phyloP scores from a whole-genome alignment of 306 rosid species.

The Luffa acutangula region DNA sequence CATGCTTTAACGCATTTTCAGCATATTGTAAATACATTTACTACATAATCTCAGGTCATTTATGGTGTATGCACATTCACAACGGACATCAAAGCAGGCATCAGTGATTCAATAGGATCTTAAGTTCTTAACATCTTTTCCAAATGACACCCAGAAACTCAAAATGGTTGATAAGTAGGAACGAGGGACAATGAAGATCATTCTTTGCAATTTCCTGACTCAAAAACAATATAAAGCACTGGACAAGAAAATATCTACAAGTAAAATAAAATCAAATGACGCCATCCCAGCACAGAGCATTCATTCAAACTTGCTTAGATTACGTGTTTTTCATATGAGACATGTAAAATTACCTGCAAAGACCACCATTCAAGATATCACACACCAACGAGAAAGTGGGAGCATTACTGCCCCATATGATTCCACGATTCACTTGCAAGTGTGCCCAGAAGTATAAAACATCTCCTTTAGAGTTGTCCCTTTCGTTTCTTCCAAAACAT shows the following conservation, averaged over 20 bases:
- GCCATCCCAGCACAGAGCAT: background rate
- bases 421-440: conserved; percentile 46
- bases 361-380: conserved; percentile 85
- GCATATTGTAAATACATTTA: background rate
- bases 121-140: background rate
- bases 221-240: background rate
- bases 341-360: conserved; percentile 58
- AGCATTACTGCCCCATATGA: conserved; percentile 36
- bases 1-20: background rate
- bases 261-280: background rate
- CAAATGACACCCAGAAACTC: background rate
- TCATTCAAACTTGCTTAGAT: background rate
- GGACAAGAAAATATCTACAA: background rate
- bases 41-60: background rate
- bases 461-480: conserved; percentile 49
- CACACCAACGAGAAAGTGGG: conserved; percentile 92
- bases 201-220: background rate
- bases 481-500: conserved; percentile 54
- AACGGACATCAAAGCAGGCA: background rate
- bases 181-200: background rate
- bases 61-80: background rate
- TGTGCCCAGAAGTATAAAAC: conserved; percentile 81
- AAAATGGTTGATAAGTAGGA: background rate
- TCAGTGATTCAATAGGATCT: background rate
- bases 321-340: background rate